phyloP scores from a whole-genome alignment of 176 grass and related monocot species.

The Pharus latifolius region DNA sequence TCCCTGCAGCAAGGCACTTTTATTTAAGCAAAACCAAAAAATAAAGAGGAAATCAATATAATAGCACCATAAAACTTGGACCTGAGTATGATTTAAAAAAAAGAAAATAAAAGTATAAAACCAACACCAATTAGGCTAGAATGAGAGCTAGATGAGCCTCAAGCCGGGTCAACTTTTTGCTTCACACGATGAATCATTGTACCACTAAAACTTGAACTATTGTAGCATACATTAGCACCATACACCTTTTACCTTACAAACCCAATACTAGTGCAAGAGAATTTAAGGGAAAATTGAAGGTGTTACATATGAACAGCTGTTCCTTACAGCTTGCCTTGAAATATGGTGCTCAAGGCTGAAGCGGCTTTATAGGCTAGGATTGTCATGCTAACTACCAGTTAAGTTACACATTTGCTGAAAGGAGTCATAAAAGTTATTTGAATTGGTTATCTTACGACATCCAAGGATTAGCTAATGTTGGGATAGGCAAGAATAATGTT shows the following conservation, averaged over 20 bases:
- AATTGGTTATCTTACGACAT: too few species aligned
- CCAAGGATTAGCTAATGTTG: too few species aligned
- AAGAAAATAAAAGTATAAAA: too few species aligned
- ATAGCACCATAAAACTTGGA: neutral
- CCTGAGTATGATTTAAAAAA: neutral
- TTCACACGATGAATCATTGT: neutral
- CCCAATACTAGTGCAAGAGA: neutral
- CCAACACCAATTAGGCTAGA: neutral
- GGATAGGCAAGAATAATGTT: too few species aligned
- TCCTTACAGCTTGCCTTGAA: neutral
- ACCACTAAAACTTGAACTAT: neutral
- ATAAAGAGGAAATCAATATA: neutral
- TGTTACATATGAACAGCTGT: neutral
- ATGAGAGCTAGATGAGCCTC: neutral
- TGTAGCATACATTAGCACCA: neutral
- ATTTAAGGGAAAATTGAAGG: neutral
- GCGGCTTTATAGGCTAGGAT: too few species aligned
- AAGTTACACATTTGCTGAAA: too few species aligned
- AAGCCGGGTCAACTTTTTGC: neutral
- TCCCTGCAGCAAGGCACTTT: neutral
- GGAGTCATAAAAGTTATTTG: too few species aligned
- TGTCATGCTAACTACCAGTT: too few species aligned
- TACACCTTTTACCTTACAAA: neutral
- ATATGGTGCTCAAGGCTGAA: too few species aligned
- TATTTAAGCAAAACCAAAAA: neutral